These are phyloP conservation scores for Bryum argenteum DNA, from an alignment of 225 moss, liverwort and hornwort species.

Conservation along the genomic window DNA sequence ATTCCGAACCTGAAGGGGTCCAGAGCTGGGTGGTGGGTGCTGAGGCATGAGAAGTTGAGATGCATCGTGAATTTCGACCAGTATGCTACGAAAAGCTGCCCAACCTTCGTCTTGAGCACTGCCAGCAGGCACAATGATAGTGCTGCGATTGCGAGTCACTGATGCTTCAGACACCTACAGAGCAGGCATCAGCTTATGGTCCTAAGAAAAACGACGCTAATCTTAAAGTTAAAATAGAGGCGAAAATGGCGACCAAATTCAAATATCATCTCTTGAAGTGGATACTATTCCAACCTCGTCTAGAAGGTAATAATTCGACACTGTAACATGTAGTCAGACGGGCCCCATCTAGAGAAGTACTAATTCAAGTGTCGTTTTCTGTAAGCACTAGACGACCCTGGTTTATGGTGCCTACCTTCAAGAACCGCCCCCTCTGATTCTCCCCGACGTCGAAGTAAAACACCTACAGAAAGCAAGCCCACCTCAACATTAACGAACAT, in stretches of 20 bases:
- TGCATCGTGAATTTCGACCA: constrained; percentile 63
- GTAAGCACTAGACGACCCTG: neutral
- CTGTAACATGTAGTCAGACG: neutral
- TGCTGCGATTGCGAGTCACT: constrained; percentile 70
- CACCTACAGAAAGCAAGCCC: constrained; percentile 43
- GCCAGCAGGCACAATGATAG: constrained; percentile 66
- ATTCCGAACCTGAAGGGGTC: constrained; percentile 48
- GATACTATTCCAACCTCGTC: neutral
- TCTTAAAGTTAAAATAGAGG: neutral
- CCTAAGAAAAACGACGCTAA: neutral
- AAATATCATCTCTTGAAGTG: neutral
- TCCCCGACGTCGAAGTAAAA: constrained; percentile 70
- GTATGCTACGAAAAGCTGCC: constrained; percentile 61
- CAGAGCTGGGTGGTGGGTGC: constrained; percentile 36
- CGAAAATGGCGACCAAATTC: neutral
- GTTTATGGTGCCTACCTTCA: constrained; percentile 44
- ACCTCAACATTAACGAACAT: constrained; percentile 25
- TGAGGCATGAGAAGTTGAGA: constrained; percentile 48
- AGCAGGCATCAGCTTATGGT: constrained; percentile 17
- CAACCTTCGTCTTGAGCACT: constrained; percentile 63
- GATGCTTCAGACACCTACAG: constrained; percentile 66
- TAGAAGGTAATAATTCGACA: neutral
- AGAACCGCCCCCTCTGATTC: constrained; percentile 63
- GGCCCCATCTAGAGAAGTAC: constrained; percentile 7
- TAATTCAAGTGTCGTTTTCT: neutral